phyloP scores from a whole-genome alignment of 768 basidiomycete species.

The Grammothele lineata region DNA sequence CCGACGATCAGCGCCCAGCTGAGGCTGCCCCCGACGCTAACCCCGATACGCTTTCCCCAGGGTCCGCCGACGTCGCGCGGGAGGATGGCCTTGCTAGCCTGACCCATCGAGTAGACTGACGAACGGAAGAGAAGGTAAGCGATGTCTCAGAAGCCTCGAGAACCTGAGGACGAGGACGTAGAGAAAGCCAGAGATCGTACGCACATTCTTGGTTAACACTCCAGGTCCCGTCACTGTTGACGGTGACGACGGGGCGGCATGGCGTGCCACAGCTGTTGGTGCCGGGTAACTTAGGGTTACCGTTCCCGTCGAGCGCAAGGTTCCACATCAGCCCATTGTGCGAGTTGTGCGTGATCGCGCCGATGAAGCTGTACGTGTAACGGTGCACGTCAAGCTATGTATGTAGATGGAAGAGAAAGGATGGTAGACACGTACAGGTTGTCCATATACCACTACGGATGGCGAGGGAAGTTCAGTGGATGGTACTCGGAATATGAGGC shows the following conservation, averaged over 20 bases:
- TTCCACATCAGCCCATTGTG: constrained; percentile 70
- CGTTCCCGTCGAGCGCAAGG: constrained; percentile 58
- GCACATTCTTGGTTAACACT: constrained; percentile 70
- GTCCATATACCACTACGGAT: constrained; percentile 59
- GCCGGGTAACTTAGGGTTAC: constrained; percentile 62
- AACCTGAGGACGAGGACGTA: not conserved
- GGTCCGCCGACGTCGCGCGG: constrained; percentile 67
- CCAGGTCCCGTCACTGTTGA: constrained; percentile 61
- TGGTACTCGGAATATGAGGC: not conserved
- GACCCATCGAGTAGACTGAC: constrained; percentile 69
- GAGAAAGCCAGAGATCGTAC: constrained; percentile 22
- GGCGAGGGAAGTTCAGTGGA: not conserved
- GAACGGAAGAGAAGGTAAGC: too few relatives aligned
- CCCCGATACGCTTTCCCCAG: constrained; percentile 64
- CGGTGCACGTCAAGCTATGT: too few relatives aligned
- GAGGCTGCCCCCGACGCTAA: constrained; percentile 52
- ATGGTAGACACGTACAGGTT: constrained; percentile 43
- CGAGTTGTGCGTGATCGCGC: constrained; percentile 37
- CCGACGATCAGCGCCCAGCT: constrained; percentile 59
- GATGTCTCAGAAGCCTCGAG: not conserved
- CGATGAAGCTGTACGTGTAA: constrained; percentile 37
- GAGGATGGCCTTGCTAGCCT: constrained; percentile 68
- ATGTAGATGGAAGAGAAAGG: too few relatives aligned
- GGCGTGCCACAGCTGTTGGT: constrained; percentile 60
- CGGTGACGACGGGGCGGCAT: constrained; percentile 63